Evolutionary conservation across 768 basidiomycete species (phyloP), one percentile per base, ranked within the genome.

Genomic region (Boletus reticuloceps): DNA sequence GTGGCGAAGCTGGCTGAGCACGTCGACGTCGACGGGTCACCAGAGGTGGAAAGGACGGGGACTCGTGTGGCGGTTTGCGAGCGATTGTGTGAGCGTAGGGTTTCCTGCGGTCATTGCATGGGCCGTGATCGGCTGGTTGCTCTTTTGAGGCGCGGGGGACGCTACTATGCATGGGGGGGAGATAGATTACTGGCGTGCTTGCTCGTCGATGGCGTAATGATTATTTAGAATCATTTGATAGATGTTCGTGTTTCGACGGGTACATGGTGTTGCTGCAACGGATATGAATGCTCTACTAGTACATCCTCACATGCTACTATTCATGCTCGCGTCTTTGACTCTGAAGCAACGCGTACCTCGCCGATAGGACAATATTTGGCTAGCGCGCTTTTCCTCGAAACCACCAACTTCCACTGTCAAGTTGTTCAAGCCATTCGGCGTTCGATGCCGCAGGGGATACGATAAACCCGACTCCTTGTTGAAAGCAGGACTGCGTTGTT

Each of bases 61-160:
- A 6, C 60, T 76, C 20, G 44, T 72, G 9, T 64, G 64, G 63
- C 73, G 69, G 47, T 70, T 77, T 20, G 50, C 69, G 39, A 63
- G 72, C 27, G 82, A 84, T 61, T 69, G 64, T 16, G 43, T 79
- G 27, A 52, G 63, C 43, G 62, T 72, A 36, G 70, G 52, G 8
- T 50, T 68, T 32, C 70, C 70, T 34, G 65, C 70, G 16, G 37
- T 67, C 34, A 19, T 63, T 36, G 60, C 54, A 1, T 64, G 71
- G 69, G 32, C 42, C 16, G 39, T 72, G 42, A 53, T 73, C 32
- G 47, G 29, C n/a, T 72, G 72, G 72, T 22, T 64, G 36, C 58
- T 68, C 31, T 69, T 67, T 52, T 71, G 57, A 70, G 4, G 40
- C 10, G 39, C 8, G 19, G 40, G 4, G 25, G 27, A 29, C 27